Evolutionary conservation across 129 eudicot species (phyloP).

Genomic region (Ambrosia artemisiifolia): DNA sequence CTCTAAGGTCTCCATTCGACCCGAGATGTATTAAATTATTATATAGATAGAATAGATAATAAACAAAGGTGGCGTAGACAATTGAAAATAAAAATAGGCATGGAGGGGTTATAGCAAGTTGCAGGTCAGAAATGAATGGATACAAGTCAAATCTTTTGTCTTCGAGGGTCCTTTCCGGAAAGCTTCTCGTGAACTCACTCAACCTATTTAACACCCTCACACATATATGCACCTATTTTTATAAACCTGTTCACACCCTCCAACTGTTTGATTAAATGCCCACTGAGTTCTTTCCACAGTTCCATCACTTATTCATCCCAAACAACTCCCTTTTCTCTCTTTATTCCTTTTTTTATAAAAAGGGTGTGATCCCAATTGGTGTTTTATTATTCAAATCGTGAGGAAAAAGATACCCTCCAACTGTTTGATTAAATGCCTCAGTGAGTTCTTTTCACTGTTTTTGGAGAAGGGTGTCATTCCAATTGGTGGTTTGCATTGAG

Average conservation of each 20-base stretch:
- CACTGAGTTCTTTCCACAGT: slow-evolving; percentile 1
- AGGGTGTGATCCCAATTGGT: too few species aligned
- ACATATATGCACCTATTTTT: not conserved
- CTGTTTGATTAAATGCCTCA: slow-evolving; percentile 9
- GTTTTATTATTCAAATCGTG: too few species aligned
- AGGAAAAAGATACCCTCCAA: not conserved
- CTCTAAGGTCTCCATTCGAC: too few species aligned
- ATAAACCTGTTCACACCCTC: slow-evolving; percentile 3
- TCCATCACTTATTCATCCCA: not conserved
- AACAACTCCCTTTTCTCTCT: not conserved
- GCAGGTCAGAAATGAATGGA: not conserved
- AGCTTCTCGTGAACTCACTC: slow-evolving; percentile 9
- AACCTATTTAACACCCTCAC: not conserved
- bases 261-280: slow-evolving; percentile 18
- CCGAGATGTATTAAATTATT: too few species aligned
- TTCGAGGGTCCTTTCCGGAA: slow-evolving; percentile 9
- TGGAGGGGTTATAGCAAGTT: not conserved
- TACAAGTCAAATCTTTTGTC: slow-evolving; percentile 9
- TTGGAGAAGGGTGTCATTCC: not conserved
- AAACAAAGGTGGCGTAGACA: not conserved
- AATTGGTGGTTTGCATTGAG: not conserved
- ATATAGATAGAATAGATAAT: too few species aligned
- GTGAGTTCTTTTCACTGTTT: not conserved
- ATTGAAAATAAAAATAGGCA: too few species aligned
- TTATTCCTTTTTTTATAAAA: not conserved